Base-by-base conservation (phyloP, 2,329 filamentous ascomycete species). In the Meredithiella fracta region DNA sequence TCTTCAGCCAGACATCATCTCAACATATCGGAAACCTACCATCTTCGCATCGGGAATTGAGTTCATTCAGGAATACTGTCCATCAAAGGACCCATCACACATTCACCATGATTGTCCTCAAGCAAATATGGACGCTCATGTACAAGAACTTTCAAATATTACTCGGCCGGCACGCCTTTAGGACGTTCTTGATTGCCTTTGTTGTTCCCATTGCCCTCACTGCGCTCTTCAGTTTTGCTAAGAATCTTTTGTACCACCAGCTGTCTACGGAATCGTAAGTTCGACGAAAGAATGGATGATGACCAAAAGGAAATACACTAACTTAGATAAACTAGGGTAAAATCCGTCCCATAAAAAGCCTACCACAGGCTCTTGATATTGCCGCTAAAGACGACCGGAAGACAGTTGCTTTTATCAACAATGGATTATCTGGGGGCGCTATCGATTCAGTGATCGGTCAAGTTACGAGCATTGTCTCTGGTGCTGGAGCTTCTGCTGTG, bases 191-290 rank as follows among this genome's bases (percentile, higher is more conserved):
- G 59, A 77, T 79, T 62, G 76, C 79, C 4, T 73, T 84, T 52
- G 40, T 83, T 20, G 69, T 83, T 1, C 81, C 81, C 2, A 67
- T 83, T 31, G 64, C 76, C 47, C 68, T 84, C 53, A 73, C 77
- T 42, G 68, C 74, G 22, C 80, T 83, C 62, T 73, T 84, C 59
- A 77, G 72, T 54, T 91, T 85, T 66, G 83, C 87, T 15, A 83
- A 86, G 62, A 90, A 90, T 65, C 78, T 95, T 91, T 94, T 63
- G 78, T 90, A 2, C 83, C 87, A 1, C 83, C 86, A 1, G 83
- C 85, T 0, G 70, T 75, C 2, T 94, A 77, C 63, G 90, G 90
- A 47, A 80, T 95, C 61, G 58, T 59, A 47, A 49, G 58, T 59
- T 55, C 31, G 9, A 3, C 4, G 11, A 6, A 9, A 15, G 6